Base-by-base conservation (phyloP, 1,139 yeast species). In the Yamadazyma triangularis region DNA sequence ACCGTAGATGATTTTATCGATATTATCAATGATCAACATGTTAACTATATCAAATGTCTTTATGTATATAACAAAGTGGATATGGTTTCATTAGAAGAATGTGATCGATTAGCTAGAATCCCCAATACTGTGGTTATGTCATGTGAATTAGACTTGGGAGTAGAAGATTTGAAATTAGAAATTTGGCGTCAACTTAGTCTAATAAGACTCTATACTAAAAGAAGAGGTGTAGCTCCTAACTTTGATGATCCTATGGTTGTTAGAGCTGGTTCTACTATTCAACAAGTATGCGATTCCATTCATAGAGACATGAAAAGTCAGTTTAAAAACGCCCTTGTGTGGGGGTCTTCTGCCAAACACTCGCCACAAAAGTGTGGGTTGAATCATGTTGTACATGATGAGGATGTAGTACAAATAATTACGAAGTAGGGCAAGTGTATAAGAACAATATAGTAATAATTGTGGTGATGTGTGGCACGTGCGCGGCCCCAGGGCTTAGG, bases 361-460 rank as follows among this genome's bases (percentile, higher is more conserved):
- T 85, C 93, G 26, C 98, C 98, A 2, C 98, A 91, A 52, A 88
- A 88, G 53, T 89, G 97, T 66, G 97, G 98, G 1, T 65, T 91
- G 38, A 73, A 58, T 40, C 98, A 91, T 54, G 69, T 69, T 26
- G 80, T 91, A 12, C 79, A 85, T 43, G 98, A 91, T 51, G 97
- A 89, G 51, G 98, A 91, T 54, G 98, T 91, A 18, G 89, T 91
- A 10, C 83, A 93, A 36, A 78, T 91, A 36, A 86, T 89, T 32
- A 79, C 96, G 16, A 91, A 88, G 57, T 80, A 61, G 33, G 12
- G 28, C n/a, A 13, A 24, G 10, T 11, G 6, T 18, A 18, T 7
- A 18, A 7, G 6, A 18, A 18, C 9, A 7, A 18, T 18, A 18
- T 18, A 7, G 9, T 7, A 18, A 18, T 18, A 18, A 18, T 27